phyloP scores from a whole-genome alignment of 2,329 filamentous ascomycete genomes.

The Beauveria pseudobassiana region DNA sequence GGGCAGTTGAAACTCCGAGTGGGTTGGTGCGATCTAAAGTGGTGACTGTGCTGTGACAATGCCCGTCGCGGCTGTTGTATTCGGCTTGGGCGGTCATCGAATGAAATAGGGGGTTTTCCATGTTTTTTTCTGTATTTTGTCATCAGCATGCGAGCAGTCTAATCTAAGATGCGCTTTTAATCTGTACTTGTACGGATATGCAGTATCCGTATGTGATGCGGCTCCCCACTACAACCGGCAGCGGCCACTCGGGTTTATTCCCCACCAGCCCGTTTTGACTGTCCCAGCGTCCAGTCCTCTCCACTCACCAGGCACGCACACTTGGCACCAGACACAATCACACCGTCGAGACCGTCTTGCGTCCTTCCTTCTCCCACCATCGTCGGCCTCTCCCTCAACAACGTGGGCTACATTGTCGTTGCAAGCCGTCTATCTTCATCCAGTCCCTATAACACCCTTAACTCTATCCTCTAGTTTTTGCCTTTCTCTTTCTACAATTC shows the following conservation, averaged over 20 bases:
- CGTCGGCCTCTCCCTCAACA: constrained; percentile 1
- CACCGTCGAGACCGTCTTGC: too few species aligned
- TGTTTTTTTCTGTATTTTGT: too few species aligned
- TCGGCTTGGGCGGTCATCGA: too few species aligned
- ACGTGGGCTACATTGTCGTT: neutral
- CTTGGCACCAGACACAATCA: neutral
- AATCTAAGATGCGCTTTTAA: neutral
- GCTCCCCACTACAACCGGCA: neutral
- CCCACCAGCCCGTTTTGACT: neutral
- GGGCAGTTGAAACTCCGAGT: too few species aligned
- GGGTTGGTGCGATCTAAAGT: too few species aligned
- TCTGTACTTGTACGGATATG: neutral
- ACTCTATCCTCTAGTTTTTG: neutral
- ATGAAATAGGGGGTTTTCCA: too few species aligned
- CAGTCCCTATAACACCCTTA: neutral
- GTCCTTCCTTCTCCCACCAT: neutral
- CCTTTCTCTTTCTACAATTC: neutral
- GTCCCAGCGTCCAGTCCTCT: neutral
- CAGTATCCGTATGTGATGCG: too few species aligned
- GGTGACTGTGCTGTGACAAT: too few species aligned
- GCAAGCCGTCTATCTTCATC: neutral
- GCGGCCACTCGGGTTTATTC: constrained; percentile 6
- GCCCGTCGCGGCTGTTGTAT: too few species aligned
- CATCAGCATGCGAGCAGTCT: too few species aligned
- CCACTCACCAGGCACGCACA: neutral